Evolutionary conservation across 1,284 basidiomycete species (phyloP).

Genomic region (Fistulinella cinereoalba): DNA sequence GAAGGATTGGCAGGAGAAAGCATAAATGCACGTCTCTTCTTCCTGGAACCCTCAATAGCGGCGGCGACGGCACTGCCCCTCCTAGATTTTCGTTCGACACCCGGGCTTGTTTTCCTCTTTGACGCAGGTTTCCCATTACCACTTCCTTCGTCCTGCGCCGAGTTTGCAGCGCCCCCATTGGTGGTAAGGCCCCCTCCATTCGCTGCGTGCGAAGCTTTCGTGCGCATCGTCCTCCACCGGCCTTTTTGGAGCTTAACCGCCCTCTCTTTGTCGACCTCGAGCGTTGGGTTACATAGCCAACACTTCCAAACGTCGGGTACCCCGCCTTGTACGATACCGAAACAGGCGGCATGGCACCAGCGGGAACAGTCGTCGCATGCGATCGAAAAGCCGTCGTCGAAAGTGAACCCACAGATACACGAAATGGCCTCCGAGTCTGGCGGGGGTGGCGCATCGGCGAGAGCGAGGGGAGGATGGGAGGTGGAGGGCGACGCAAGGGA

Average conservation of each 20-base stretch:
- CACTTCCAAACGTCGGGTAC: slow-evolving; percentile 78
- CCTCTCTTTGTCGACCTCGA: slow-evolving; percentile 42
- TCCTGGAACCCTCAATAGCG: slow-evolving; percentile 40
- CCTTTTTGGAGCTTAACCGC: slow-evolving; percentile 47
- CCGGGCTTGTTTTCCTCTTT: slow-evolving; percentile 41
- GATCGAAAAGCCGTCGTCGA: slow-evolving; percentile 91
- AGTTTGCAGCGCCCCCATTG: slow-evolving; percentile 16
- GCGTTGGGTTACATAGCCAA: slow-evolving; percentile 54
- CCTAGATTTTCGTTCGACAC: slow-evolving; percentile 46
- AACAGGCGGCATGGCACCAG: slow-evolving; percentile 92
- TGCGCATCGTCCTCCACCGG: slow-evolving; percentile 26
- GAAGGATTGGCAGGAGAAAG: slow-evolving; percentile 28
- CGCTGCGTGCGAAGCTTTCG: slow-evolving; percentile 25
- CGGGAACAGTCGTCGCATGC: slow-evolving; percentile 87
- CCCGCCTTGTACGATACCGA: slow-evolving; percentile 62
- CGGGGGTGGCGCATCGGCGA: slow-evolving; percentile 19
- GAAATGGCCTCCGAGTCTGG: slow-evolving; percentile 49
- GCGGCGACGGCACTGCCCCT: slow-evolving; percentile 37
- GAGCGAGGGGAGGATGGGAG: slow-evolving; percentile 18
- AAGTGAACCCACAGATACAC: slow-evolving; percentile 72
- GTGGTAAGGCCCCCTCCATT: slow-evolving; percentile 14
- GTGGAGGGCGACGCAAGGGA: slow-evolving; percentile 22
- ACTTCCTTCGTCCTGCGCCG: slow-evolving; percentile 15
- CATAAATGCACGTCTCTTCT: slow-evolving; percentile 42
- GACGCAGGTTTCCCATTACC: slow-evolving; percentile 23